Evolutionary conservation across 2,329 filamentous ascomycete species (phyloP).

Genomic region (Chaetomiaceae sp.): DNA sequence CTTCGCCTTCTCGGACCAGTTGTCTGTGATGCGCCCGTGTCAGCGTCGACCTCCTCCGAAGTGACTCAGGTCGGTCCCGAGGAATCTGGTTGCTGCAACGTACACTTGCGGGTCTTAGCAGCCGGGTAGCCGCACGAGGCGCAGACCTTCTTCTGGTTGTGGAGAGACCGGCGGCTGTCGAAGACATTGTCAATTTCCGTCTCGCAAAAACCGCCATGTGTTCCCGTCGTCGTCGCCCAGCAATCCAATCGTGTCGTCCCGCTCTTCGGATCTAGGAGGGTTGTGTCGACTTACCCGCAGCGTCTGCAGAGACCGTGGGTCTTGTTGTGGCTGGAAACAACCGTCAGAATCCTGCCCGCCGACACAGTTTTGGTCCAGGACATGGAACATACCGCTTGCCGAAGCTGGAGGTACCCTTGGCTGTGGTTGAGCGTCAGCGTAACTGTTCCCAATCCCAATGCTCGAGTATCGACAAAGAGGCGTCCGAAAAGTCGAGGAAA

Average conservation of each 20-base stretch:
- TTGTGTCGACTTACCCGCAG: conserved; percentile 70
- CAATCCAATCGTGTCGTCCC: conserved; percentile 9
- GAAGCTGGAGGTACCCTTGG: conserved; percentile 56
- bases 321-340: conserved; percentile 76
- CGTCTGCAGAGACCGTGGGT: conserved; percentile 97
- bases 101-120: conserved; percentile 99
- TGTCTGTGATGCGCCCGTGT: conserved; percentile 57
- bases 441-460: conserved; percentile 14
- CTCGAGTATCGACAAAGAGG: background rate
- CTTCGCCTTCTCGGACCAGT: conserved; percentile 99
- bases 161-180: conserved; percentile 79
- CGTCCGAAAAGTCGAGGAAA: background rate
- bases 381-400: conserved; percentile 40
- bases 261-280: conserved; percentile 1
- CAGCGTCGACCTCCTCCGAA: conserved; percentile 17
- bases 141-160: conserved; percentile 99
- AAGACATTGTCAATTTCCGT: conserved; percentile 24
- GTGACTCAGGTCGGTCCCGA: background rate
- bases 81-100: conserved; percentile 40
- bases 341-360: conserved; percentile 13
- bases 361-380: background rate
- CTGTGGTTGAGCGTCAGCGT: conserved; percentile 34
- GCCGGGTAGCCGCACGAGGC: conserved; percentile 91
- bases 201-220: conserved; percentile 4
- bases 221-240: conserved; percentile 3